Base-by-base conservation (phyloP, 192 early-diverging fungal species). In the Coemansia sp. region DNA sequence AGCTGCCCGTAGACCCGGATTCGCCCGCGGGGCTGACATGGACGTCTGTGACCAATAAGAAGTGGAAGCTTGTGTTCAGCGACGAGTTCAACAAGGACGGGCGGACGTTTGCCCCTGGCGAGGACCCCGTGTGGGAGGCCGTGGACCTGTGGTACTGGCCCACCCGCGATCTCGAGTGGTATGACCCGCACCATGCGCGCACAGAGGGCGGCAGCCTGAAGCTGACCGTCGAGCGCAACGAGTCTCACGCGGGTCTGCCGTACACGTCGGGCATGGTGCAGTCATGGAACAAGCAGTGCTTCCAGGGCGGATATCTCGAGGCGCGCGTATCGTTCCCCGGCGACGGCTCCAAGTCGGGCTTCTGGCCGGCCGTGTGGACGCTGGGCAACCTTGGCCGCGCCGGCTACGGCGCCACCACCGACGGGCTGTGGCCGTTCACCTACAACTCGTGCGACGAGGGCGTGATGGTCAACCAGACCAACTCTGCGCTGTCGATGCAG, bases 231-330 rank as follows among this genome's bases (percentile, higher is more conserved):
- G 71, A 69, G 27, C 71, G 60, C 60, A 81, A 75, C 55, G 74
- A 75, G 60, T 65, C 69, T 4, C 70, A 75, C 53, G 60, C 65
- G 10, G 67, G 67, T n/a, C 78, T 73, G 51, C 71, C 72, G 20
- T 86, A 78, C 69, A 82, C 82, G 8, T 82, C 79, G 29, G 81
- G 80, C 6, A 86, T 86, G 85, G 67, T 85, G 50, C 85, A 86
- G 75, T 81, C 76, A 49, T 86, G 85, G 85, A 86, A 86, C 70
- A 84, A 86, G 64, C 69, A 82, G 39, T 86, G 85, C 74, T 83
- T 86, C 71, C 82, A 83, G 67, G 85, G 85, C 42, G 85, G 83
- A 2, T 70, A 83, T 22, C 62, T 86, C n/a, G 85, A 86, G 69
- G 82, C 78, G 7, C 75, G 74, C 10, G 83, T 84, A 18, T 85